Evolutionary conservation across 1,139 yeast species (phyloP), one percentile per base, ranked within the genome.

Genomic region (Candida freyschussii): DNA sequence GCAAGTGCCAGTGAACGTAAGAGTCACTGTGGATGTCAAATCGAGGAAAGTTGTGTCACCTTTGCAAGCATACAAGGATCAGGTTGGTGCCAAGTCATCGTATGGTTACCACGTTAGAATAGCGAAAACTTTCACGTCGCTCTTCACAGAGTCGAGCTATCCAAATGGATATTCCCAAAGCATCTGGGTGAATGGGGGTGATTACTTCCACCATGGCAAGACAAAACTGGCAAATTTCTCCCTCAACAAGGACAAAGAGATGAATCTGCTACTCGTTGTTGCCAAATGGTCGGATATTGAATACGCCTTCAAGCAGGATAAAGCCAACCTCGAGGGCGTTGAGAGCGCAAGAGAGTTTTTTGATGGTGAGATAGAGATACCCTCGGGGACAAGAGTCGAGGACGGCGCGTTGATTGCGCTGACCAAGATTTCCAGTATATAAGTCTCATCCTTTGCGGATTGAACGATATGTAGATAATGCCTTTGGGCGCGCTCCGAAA

Each of bases 81-180:
- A 53, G 29, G 59, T 64, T 5, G 87, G 87, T 1, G 69, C 72
- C 23, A 69, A 69, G 40, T 65, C 75, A 7, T 65, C 80, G 6
- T 83, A 78, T 56, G 95, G 95, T 0, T 87, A 82, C 56, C 74
- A 70, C 40, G 89, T 87, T 4, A 65, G 96, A 37, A 60, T 80
- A 13, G 84, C 83, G 3, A 63, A 65, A 31, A 55, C 63, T 9
- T 78, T 86, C 48, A 72, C 76, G 29, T 65, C 75, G 13, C 60
- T 87, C 1, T 87, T 85, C 57, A 79, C 93, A 7, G 84, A 81
- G 48, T 68, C 82, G 31, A 65, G 80, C 3, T 68, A 67, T 33
- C 67, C 75, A 4, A 76, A 75, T 6, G 95, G 95, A 0, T 87
- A 86, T 54, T 66, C 79, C 1, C 75, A 74, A 43, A 69, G 87